Base-by-base conservation (phyloP, 371 early-diverging fungal genomes). In the Choanephora cucurbitarum region DNA sequence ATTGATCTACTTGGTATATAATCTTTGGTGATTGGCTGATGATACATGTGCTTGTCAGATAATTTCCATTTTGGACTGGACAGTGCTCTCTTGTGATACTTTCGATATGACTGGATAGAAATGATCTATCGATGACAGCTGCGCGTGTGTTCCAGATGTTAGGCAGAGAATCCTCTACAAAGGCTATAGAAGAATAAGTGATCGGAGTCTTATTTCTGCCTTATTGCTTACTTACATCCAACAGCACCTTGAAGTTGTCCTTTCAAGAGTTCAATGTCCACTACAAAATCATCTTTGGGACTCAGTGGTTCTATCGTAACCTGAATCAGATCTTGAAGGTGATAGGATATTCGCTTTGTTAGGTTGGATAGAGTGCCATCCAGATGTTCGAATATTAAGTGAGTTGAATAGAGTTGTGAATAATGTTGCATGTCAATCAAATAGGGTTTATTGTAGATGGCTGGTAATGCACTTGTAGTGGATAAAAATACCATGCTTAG, bases 191-290 rank as follows among this genome's bases (percentile, higher is more conserved):
- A 28, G 5, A 37, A 45, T 8, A 49, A 37, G 32, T 49, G 6
- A 44, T 24, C 24, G 45, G 45, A 34, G 55, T 39, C 33, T 22
- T 32, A 28, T 5, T 18, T 28, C 15, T 4, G 15, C 22, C 7
- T 10, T 43, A 23, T 18, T 28, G 9, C 23, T 42, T 40, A 43
- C 61, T 69, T 61, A 72, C 69, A 70, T 24, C 69, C 71, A 33
- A 74, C 69, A 23, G 75, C 75, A n/a, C 69, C 71, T 49, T 54
- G 54, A 15, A 74, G 31, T 40, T 74, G 75, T 11, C 67, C 71
- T 42, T 69, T 67, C 7, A 74, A 51, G 24, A 74, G 43, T 5
- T 68, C 66, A 1, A 74, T 51, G 57, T 74, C 75, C 1, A 74
- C 62, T 5, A 44, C 39, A 21, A 45, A 51, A 15, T 50, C 41